Conservation (phyloP, 2,329 filamentous ascomycete genomes). For the Aspergillus sp. region DNA sequence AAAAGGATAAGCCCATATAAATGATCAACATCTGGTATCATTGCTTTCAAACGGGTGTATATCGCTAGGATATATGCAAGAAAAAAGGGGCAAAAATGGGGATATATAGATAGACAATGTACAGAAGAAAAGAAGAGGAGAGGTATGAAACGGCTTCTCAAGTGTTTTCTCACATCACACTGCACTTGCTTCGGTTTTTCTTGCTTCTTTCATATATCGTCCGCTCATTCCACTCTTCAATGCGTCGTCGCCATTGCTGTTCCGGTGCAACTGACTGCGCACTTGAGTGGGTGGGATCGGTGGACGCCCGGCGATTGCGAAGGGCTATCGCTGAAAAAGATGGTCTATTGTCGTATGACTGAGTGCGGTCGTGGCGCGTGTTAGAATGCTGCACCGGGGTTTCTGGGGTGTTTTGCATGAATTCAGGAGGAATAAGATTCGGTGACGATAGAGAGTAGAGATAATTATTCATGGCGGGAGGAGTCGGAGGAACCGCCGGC, state of each 20-base stretch:
- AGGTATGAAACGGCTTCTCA: not conserved
- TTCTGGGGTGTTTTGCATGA: constrained; percentile 18
- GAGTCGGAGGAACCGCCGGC: constrained; percentile 13
- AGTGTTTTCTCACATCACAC: constrained; percentile 34
- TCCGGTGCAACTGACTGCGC: constrained; percentile 29
- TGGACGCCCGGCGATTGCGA: constrained; percentile 31
- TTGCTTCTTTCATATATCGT: constrained; percentile 37
- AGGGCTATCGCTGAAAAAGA: constrained; percentile 10
- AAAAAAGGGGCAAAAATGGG: not conserved
- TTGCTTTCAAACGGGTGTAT: constrained; percentile 1
- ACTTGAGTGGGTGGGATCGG: constrained; percentile 32
- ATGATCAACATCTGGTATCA: constrained; percentile 7
- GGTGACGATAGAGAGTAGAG: constrained; percentile 35
- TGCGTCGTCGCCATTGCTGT: constrained; percentile 38
- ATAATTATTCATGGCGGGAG: constrained; percentile 21
- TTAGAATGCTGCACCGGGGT: constrained; percentile 2
- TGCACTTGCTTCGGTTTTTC: constrained; percentile 35
- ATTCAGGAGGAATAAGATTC: constrained; percentile 27
- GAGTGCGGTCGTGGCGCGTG: constrained; percentile 17
- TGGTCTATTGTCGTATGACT: constrained; percentile 19
- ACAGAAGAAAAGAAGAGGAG: not conserved
- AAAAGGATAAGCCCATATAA: not conserved
- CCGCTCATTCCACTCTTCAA: constrained; percentile 41
- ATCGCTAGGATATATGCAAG: constrained; percentile 14
- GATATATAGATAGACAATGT: not conserved